Percentiles rank a stretch among this genome's conserved stretches.
These are phyloP conservation scores for Herpetomonas muscarum DNA, from an alignment of 208 protist genomes.

Conservation along the genomic window DNA sequence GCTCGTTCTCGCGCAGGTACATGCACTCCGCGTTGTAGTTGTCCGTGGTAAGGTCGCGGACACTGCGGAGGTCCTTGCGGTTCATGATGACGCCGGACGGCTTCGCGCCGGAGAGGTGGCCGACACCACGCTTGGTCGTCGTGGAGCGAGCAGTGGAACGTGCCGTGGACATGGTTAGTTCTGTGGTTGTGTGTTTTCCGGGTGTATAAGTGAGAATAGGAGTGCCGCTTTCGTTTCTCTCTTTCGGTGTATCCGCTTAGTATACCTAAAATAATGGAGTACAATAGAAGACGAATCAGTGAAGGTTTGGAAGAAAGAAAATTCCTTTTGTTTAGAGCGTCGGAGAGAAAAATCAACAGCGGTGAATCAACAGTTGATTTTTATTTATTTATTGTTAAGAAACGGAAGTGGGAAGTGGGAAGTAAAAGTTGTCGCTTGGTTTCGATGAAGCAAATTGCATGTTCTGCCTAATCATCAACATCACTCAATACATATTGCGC, in stretches of 20 bases:
- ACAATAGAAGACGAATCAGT: neutral
- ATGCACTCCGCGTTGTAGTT: slow-evolving; percentile 84
- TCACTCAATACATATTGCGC: too few relatives aligned
- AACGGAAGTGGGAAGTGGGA: too few relatives aligned
- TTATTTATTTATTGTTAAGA: too few relatives aligned
- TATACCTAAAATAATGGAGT: too few relatives aligned
- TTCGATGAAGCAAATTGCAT: too few relatives aligned
- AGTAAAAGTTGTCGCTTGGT: too few relatives aligned
- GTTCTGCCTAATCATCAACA: too few relatives aligned
- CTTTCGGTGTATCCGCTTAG: too few relatives aligned
- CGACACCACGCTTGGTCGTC: slow-evolving; percentile 34
- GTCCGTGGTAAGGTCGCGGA: slow-evolving; percentile 66
- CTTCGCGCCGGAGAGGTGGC: slow-evolving; percentile 51
- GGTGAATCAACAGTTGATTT: too few relatives aligned
- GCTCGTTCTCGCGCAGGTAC: slow-evolving; percentile 92
- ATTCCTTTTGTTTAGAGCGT: too few relatives aligned
- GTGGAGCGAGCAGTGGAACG: slow-evolving; percentile 17
- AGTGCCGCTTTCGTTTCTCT: too few relatives aligned
- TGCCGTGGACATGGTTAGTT: neutral
- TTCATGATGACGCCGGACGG: slow-evolving; percentile 75
- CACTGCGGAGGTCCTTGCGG: slow-evolving; percentile 78
- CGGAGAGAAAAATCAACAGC: too few relatives aligned
- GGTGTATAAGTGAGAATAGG: neutral
- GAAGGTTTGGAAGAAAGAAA: neutral
- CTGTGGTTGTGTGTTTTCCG: neutral